A percentile compares a stretch with the other conserved stretches of the same genome.
Conservation (phyloP, 176 grass and related monocot species). For the Lolium perenne region DNA sequence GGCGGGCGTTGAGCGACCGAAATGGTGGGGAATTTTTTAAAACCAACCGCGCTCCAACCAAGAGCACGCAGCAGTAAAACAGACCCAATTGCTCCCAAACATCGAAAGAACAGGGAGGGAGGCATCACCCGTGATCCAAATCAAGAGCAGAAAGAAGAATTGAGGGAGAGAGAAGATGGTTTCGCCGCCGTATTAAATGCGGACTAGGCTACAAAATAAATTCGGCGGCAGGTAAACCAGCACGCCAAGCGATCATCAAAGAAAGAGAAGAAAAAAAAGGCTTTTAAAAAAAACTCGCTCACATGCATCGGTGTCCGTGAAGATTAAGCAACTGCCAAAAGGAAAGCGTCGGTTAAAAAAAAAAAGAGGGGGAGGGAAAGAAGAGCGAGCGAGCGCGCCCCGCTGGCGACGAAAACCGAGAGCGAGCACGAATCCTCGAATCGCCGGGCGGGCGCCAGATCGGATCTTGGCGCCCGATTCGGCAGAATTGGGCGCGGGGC, state of each 20-base stretch:
- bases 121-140: constrained; percentile 52
- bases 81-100: constrained; percentile 40
- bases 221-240: constrained; percentile 61
- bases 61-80: constrained; percentile 10
- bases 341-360: constrained; percentile 58
- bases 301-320: constrained; percentile 91
- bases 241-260: constrained; percentile 73
- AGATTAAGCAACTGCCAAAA: constrained; percentile 79
- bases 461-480: constrained; percentile 47
- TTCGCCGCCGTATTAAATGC: constrained; percentile 58
- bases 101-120: constrained; percentile 1
- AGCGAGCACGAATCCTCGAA: constrained; percentile 41
- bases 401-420: constrained; percentile 4
- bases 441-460: constrained; percentile 36
- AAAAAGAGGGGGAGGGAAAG: not conserved
- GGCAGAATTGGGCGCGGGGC: not conserved
- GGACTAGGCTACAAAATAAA: constrained; percentile 49
- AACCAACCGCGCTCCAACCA: constrained; percentile 44
- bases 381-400: constrained; percentile 32
- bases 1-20: not conserved
- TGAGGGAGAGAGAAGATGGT: not conserved
- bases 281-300: constrained; percentile 44
- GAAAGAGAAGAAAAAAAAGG: constrained; percentile 33
- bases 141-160: constrained; percentile 41
- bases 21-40: constrained; percentile 43